phyloP scores from a whole-genome alignment of 148 eudicot genomes.

The Vaccinium darrowii region DNA sequence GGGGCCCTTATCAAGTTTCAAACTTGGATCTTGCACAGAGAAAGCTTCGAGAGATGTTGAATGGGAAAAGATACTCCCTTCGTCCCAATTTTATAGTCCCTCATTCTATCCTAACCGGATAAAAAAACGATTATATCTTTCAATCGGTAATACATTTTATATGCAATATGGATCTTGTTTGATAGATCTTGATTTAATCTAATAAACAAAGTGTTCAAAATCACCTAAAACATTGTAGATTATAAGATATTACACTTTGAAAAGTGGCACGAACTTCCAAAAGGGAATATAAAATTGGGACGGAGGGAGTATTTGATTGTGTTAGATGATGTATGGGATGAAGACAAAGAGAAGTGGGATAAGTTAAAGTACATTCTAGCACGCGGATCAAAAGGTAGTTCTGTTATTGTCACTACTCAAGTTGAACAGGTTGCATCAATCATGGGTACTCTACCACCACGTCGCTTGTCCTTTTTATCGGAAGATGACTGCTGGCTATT shows the following conservation, averaged over 20 bases:
- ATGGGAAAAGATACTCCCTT: not conserved
- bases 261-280: too few relatives aligned
- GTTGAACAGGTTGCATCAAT: not conserved
- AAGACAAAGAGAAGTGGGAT: not conserved
- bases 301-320: not conserved
- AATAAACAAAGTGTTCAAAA: too few relatives aligned
- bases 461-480: not conserved
- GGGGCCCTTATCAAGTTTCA: not conserved
- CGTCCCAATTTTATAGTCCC: too few relatives aligned
- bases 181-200: too few relatives aligned
- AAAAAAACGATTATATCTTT: too few relatives aligned
- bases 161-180: too few relatives aligned
- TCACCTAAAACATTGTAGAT: too few relatives aligned
- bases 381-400: not conserved
- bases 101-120: too few relatives aligned
- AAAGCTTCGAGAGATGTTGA: not conserved
- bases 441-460: not conserved
- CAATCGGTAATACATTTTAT: too few relatives aligned
- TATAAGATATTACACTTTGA: too few relatives aligned
- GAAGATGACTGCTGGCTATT: slow-evolving; percentile 4
- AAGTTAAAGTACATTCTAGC: not conserved
- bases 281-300: too few relatives aligned
- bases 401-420: not conserved
- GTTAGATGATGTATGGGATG: slow-evolving; percentile 3
- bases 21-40: not conserved